phyloP scores from a whole-genome alignment of 2,329 filamentous ascomycete genomes.

The Graphiopsis chlorocephala region DNA sequence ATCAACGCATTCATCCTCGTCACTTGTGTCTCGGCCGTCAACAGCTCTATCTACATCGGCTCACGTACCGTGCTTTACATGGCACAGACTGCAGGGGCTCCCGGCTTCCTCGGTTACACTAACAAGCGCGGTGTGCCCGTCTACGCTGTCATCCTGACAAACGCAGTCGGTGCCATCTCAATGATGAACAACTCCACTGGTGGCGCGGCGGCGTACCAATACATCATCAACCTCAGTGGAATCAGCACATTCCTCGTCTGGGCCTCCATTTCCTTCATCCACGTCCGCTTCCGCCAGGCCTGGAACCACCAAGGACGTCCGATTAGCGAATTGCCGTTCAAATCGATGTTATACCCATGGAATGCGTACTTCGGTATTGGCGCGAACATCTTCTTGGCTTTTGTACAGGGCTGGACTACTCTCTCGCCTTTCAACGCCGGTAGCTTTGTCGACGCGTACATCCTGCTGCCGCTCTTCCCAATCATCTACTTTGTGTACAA shows the following conservation, averaged over 20 bases:
- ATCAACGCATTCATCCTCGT: conserved; percentile 20
- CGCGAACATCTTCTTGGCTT: conserved; percentile 50
- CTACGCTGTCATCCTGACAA: conserved; percentile 65
- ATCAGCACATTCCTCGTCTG: conserved; percentile 71
- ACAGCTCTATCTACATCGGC: conserved; percentile 74
- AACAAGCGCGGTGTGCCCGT: conserved; percentile 60
- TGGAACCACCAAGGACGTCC: conserved; percentile 59
- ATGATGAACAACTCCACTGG: conserved; percentile 72
- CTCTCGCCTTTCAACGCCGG: conserved; percentile 51
- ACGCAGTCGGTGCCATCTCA: conserved; percentile 67
- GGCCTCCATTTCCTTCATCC: conserved; percentile 60
- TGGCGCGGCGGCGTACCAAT: conserved; percentile 62
- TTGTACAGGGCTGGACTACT: conserved; percentile 54
- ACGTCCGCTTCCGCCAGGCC: conserved; percentile 67
- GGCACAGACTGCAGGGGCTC: conserved; percentile 70
- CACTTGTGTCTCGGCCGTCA: conserved; percentile 59
- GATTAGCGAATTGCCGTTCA: conserved; percentile 48
- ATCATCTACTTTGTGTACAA: conserved; percentile 50
- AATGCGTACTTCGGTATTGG: conserved; percentile 50
- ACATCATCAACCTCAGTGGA: conserved; percentile 68
- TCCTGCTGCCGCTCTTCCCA: conserved; percentile 52
- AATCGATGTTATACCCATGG: conserved; percentile 50
- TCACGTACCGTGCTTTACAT: conserved; percentile 73
- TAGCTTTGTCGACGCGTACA: conserved; percentile 55
- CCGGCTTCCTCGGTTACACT: conserved; percentile 65